Base-by-base conservation (phyloP, 1,284 basidiomycete species). In the Volvariella surrecta region DNA sequence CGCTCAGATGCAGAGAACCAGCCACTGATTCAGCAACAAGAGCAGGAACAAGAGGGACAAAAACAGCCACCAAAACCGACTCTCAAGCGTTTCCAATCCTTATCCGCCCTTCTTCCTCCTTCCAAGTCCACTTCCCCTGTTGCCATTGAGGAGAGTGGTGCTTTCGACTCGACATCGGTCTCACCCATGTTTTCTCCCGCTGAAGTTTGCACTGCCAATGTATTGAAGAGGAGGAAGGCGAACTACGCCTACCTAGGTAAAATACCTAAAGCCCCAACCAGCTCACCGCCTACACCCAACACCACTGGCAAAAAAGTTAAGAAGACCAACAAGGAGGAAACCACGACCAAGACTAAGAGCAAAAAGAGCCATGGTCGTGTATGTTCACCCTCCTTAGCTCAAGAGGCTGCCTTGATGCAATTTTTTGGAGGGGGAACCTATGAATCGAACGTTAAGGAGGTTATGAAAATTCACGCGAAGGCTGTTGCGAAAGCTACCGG, bases 341-440 rank as follows among this genome's bases (percentile, higher is more conserved):
- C n/a, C 24, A 28, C 6, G 24, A 28, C 24, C 6, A 28, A 28
- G 11, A 6, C 24, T 6, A 28, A 28, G 24, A 11, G 6, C 24
- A 28, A 28, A 11, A 11, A 6, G 24, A 28, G 11, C 43, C 56
- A 60, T 40, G 55, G 56, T 15, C 47, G 52, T 21, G 56, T 59
- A 13, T 60, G 57, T 48, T 73, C 58, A 0, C 71, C 76, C 3
- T 66, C 79, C 2, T 68, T 85, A 28, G 66, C 72, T 4, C 73
- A 73, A 40, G 80, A 84, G 49, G 67, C 84, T 31, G 75, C 73
- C 1, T 61, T 85, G 45, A 73, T 79, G 67, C 82, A 84, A 57
- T 76, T 83, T 48, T 54, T 66, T 2, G 79, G 77, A 41, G 83
- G 82, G 11, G 82, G 82, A 0, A 69, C 58, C 40, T 64, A 74